Percentiles rank a stretch among this genome's conserved stretches.
phyloP scores from a whole-genome alignment of 73 alveolate genomes.

The Paramecium pentaurelia region DNA sequence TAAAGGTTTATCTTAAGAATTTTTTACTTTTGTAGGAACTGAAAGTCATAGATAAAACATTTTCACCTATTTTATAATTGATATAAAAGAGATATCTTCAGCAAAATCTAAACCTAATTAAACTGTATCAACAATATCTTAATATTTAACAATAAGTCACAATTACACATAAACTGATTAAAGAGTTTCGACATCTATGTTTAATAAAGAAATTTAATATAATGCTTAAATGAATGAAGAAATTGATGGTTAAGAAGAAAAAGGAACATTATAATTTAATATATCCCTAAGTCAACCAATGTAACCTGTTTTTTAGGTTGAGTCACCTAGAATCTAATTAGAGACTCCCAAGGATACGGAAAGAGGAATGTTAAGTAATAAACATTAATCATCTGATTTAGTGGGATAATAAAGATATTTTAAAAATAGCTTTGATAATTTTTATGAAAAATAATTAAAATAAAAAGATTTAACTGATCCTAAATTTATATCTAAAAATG shows the following conservation, averaged over 20 bases:
- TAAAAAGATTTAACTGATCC: background rate
- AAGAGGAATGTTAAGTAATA: background rate
- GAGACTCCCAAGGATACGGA: slow-evolving; percentile 39
- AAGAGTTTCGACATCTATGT: background rate
- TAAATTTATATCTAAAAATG: slow-evolving; percentile 3
- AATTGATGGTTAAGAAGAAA: background rate
- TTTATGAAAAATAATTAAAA: background rate
- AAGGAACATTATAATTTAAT: background rate
- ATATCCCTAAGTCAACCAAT: background rate
- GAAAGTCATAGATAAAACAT: background rate
- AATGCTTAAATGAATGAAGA: background rate
- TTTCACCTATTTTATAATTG: background rate
- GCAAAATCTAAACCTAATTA: background rate
- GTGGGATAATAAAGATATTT: background rate
- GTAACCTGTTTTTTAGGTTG: background rate
- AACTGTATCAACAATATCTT: background rate
- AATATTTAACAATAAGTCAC: background rate
- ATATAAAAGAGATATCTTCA: background rate
- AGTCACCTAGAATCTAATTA: slow-evolving; percentile 4
- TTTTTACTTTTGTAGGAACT: background rate
- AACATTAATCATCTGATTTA: background rate
- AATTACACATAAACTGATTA: background rate
- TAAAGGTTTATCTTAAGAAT: background rate
- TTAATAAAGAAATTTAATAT: background rate
- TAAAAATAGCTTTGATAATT: background rate